Percentiles rank a stretch among this genome's conserved stretches.
phyloP scores from a whole-genome alignment of 2,329 filamentous ascomycete species.

The Phaeophleospora eucalypticola region DNA sequence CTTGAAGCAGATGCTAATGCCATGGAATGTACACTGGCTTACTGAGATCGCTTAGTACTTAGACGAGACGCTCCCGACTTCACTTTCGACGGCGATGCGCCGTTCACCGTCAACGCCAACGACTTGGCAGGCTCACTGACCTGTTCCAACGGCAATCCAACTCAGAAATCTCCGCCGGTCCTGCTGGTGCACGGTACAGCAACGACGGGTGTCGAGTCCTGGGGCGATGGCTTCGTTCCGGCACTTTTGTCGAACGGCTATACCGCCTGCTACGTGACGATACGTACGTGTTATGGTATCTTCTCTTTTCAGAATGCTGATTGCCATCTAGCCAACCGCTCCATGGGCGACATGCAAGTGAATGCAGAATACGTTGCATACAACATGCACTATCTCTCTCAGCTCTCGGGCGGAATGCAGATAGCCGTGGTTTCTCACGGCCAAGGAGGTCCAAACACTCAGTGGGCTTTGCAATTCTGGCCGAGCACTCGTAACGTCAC shows the following conservation, averaged over 20 bases:
- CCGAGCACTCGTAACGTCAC: constrained; percentile 27
- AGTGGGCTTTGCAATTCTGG: constrained; percentile 32
- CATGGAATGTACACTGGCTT: neutral
- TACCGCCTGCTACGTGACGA: constrained; percentile 30
- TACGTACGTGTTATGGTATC: constrained; percentile 21
- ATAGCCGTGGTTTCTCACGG: constrained; percentile 29
- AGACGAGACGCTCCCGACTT: constrained; percentile 21
- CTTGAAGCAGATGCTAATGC: neutral
- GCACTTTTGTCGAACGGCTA: constrained; percentile 27
- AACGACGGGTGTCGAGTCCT: constrained; percentile 27
- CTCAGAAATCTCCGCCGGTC: constrained; percentile 22
- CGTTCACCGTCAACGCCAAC: constrained; percentile 23
- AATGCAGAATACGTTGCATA: constrained; percentile 31
- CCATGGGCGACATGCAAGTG: constrained; percentile 33
- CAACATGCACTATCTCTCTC: constrained; percentile 27
- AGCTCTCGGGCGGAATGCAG: constrained; percentile 23
- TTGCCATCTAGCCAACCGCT: constrained; percentile 18
- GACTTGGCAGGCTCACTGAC: constrained; percentile 26
- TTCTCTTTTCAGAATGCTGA: neutral
- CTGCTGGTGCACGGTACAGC: constrained; percentile 31
- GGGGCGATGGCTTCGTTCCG: constrained; percentile 29
- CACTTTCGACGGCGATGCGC: constrained; percentile 27
- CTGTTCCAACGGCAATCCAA: constrained; percentile 29
- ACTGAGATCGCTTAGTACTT: no score
- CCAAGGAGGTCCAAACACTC: constrained; percentile 30